Conservation (phyloP, 2,329 filamentous ascomycete species). For the Blastomyces gilchristii region DNA sequence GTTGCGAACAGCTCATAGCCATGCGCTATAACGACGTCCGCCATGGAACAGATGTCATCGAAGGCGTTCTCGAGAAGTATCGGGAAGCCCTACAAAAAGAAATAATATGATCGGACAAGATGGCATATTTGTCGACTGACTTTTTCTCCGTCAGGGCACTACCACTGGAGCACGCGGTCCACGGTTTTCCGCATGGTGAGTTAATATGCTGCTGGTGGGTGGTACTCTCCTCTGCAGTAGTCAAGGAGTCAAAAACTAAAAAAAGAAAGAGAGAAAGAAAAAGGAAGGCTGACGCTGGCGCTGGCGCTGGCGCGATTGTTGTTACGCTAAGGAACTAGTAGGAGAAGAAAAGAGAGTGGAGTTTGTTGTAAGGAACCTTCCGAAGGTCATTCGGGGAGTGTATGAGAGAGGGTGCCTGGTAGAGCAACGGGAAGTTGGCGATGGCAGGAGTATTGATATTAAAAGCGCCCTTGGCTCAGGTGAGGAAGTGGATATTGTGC, state of each 20-base stretch:
- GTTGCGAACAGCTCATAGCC: neutral
- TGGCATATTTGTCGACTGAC: neutral
- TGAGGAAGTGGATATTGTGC: neutral
- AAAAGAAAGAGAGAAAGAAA: too few species aligned
- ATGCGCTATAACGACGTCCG: constrained; percentile 1
- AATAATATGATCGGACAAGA: neutral
- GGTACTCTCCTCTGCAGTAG: neutral
- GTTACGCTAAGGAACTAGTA: neutral
- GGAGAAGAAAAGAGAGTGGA: neutral
- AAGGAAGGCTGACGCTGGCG: neutral
- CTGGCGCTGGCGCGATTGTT: neutral
- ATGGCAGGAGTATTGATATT: neutral
- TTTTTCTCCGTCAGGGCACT: neutral
- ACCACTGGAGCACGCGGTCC: neutral
- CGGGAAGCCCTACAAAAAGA: constrained; percentile 19
- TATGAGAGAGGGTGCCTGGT: constrained; percentile 13
- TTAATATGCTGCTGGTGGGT: neutral
- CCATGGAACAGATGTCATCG: constrained; percentile 13
- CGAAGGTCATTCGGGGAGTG: neutral
- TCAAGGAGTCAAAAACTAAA: neutral
- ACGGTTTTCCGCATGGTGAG: neutral
- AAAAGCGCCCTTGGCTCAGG: neutral
- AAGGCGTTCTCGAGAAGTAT: constrained; percentile 31
- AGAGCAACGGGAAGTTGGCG: constrained; percentile 20
- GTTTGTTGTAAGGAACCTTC: neutral